Base-by-base conservation (phyloP, 768 basidiomycete species). In the Suillus weaverae region DNA sequence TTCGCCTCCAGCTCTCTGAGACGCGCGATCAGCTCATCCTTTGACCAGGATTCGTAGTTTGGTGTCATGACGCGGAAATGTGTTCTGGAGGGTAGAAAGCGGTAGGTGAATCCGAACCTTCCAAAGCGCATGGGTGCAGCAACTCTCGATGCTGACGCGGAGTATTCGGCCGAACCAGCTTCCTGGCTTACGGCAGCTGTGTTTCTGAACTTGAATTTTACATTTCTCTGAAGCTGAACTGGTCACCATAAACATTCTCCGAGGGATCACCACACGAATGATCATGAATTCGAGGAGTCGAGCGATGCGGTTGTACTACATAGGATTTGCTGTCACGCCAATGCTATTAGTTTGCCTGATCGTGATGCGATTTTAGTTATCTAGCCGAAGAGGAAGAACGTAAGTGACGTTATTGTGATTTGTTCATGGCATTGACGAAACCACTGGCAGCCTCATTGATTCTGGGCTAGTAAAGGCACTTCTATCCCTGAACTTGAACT, bases 11-110 rank as follows among this genome's bases (percentile, higher is more conserved):
- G 81, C 50, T 85, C 78, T 30, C 76, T 76, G 22, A 95, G 74
- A 60, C 86, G 83, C 46, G 86, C 81, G 61, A 94, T 86, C 64
- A 94, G 86, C 60, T 90, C 85, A 70, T 91, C 87, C 62, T 88
- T 81, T 65, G 85, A 83, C 83, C 86, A 86, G 65, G 73, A 70
- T 33, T 85, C 82, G 74, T 89, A 89, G 51, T 78, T 73, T 62
- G 76, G 69, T 2, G 80, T 63, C 81, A 80, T 73, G 75, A 76
- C 38, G 4, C 76, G 70, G 20, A 76, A 44, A 39, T 73, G 70
- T 6, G 64, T 68, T 41, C 67, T 73, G 30, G 74, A 71, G 11
- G 74, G 70, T 56, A 74, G 62, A 61, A 76, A 72, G 44, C 65
- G 75, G 65, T 79, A 76, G 57, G 74, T 76, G 69, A 73, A 76